These are phyloP conservation scores for Aspergillus phoenicis DNA, from an alignment of 2,329 filamentous ascomycete species.

Conservation along the genomic window DNA sequence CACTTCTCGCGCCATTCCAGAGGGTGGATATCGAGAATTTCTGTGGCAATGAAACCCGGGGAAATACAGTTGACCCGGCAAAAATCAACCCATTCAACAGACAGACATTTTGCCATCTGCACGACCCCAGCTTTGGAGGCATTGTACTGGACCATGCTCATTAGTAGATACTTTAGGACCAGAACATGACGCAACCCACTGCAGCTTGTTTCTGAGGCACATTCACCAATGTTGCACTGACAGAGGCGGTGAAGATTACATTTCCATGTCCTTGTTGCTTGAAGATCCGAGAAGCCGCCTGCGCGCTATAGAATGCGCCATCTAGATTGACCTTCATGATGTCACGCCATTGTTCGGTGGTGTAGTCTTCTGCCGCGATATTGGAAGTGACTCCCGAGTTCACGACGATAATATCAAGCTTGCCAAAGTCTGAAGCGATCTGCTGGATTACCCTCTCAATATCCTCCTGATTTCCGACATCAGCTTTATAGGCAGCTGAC, in stretches of 20 bases:
- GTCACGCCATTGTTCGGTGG: constrained; percentile 43
- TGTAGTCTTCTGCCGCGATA: constrained; percentile 43
- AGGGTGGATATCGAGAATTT: constrained; percentile 40
- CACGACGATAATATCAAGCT: constrained; percentile 50
- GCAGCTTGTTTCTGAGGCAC: constrained; percentile 43
- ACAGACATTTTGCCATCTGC: constrained; percentile 43
- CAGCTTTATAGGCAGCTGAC: constrained; percentile 38
- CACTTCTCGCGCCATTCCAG: constrained; percentile 38
- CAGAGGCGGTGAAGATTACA: constrained; percentile 43
- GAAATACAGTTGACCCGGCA: constrained; percentile 45
- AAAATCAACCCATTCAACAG: constrained; percentile 45
- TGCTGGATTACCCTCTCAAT: constrained; percentile 38
- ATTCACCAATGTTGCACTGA: constrained; percentile 44
- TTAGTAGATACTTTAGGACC: not conserved
- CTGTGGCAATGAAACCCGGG: constrained; percentile 45
- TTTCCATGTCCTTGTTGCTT: constrained; percentile 39
- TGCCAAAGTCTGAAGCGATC: constrained; percentile 45
- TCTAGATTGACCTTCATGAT: constrained; percentile 45
- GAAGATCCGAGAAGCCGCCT: constrained; percentile 43
- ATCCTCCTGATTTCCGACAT: constrained; percentile 33
- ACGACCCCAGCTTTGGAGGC: constrained; percentile 41
- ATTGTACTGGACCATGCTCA: constrained; percentile 33
- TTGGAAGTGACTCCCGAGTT: constrained; percentile 44
- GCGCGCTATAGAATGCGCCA: constrained; percentile 43
- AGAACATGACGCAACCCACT: constrained; percentile 16